A percentile compares a stretch with the other conserved stretches of the same genome.
phyloP scores from a whole-genome alignment of 2,329 filamentous ascomycete genomes.

The Penicillium sp. region DNA sequence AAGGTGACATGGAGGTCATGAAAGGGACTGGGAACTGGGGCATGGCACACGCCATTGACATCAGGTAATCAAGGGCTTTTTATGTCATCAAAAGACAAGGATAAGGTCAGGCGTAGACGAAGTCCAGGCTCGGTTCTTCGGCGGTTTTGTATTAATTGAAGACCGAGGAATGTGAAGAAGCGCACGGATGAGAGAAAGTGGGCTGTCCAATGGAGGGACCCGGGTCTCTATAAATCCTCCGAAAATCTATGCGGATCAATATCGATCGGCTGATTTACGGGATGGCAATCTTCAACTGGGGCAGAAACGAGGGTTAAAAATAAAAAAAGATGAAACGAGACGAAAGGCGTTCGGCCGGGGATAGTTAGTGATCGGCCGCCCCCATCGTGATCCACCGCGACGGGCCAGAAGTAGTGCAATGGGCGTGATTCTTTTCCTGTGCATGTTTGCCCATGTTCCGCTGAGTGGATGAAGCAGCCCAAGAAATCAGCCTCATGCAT shows the following conservation, averaged over 20 bases:
- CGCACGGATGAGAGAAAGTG: neutral
- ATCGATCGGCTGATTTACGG: slow-evolving; percentile 8
- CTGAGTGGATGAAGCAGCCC: no score
- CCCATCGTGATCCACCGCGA: neutral
- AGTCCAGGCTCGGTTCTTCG: neutral
- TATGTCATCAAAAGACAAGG: neutral
- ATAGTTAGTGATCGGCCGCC: neutral
- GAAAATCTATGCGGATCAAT: slow-evolving; percentile 4
- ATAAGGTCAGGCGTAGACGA: neutral
- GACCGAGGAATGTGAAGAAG: neutral
- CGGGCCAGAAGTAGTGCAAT: no score
- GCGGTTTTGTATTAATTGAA: neutral
- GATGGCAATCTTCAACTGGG: slow-evolving; percentile 1
- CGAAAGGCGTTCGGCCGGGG: neutral
- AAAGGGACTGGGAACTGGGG: slow-evolving; percentile 1
- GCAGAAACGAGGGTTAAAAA: neutral
- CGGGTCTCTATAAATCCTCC: slow-evolving; percentile 7
- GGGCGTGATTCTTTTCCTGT: no score
- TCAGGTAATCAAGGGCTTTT: neutral
- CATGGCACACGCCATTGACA: slow-evolving; percentile 4
- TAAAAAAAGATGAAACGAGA: neutral
- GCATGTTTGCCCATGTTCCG: no score
- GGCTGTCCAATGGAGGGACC: neutral
- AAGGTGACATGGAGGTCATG: neutral
- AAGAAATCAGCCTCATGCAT: no score